Conservation (phyloP, 768 basidiomycete genomes). For the Lactifluus hygrophoroides region DNA sequence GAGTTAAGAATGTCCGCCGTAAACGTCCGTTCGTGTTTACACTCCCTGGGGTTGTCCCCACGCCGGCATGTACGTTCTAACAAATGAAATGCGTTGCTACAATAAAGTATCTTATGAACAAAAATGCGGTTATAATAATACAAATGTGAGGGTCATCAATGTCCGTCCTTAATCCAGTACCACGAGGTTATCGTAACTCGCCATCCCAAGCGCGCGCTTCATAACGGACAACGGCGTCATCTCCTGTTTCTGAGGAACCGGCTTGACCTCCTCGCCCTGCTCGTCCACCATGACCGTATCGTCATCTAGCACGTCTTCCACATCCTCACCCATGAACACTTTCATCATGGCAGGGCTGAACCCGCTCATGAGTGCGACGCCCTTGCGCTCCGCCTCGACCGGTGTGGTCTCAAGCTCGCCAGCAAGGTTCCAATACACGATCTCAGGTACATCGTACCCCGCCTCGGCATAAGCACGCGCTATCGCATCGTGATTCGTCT, state of each 20-base stretch:
- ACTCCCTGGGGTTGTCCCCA: no score
- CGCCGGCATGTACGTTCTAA: no score
- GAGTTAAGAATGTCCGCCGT: no score
- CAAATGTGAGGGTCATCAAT: neutral
- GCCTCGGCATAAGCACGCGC: conserved; percentile 45
- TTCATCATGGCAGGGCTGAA: conserved; percentile 64
- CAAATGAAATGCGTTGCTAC: neutral
- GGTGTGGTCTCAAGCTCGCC: conserved; percentile 32
- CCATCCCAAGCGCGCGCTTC: conserved; percentile 38
- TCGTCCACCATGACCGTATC: conserved; percentile 28
- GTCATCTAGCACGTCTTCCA: conserved; percentile 25
- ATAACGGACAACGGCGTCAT: conserved; percentile 23
- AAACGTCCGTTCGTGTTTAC: no score
- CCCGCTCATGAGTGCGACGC: conserved; percentile 63
- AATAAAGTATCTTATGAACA: neutral
- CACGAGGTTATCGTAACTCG: conserved; percentile 49
- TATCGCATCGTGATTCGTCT: conserved; percentile 55
- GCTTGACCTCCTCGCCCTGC: conserved; percentile 29
- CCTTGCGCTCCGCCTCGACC: conserved; percentile 43
- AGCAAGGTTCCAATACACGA: conserved; percentile 65
- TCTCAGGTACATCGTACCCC: conserved; percentile 64
- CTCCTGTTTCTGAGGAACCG: conserved; percentile 29
- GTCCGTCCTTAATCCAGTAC: conserved; percentile 40
- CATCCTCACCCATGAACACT: conserved; percentile 54
- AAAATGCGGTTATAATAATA: neutral